Percentiles rank a stretch among this genome's conserved stretches.
These are phyloP conservation scores for Solanum lycopersicoides DNA, from an alignment of 257 asterid species.

Conservation along the genomic window DNA sequence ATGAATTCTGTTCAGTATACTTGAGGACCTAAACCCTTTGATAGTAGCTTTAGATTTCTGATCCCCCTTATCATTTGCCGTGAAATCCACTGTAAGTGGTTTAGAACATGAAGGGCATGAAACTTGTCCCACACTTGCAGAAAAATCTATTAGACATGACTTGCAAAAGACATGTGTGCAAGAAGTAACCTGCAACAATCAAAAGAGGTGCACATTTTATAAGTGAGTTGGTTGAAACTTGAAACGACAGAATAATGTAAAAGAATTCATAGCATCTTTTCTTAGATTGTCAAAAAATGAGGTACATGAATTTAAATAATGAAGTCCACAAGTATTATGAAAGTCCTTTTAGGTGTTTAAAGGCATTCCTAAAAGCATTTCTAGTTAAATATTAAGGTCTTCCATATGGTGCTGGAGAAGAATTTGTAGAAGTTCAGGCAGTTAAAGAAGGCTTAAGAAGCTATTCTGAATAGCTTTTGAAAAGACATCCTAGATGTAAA, in stretches of 20 bases:
- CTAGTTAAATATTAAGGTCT: not conserved
- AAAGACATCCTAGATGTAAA: not conserved
- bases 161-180: slow-evolving; percentile 84
- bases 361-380: not conserved
- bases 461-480: not conserved
- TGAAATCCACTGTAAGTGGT: slow-evolving; percentile 83
- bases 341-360: not conserved
- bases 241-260: not conserved
- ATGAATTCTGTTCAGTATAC: slow-evolving; percentile 75
- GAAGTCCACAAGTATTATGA: not conserved
- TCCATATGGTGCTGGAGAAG: not conserved
- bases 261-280: not conserved
- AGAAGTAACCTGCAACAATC: slow-evolving; percentile 57
- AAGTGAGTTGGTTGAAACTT: not conserved
- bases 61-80: slow-evolving; percentile 34
- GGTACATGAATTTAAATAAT: not conserved
- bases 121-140: slow-evolving; percentile 57
- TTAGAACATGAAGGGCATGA: slow-evolving; percentile 88
- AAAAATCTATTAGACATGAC: slow-evolving; percentile 65
- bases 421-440: not conserved
- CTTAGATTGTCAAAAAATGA: not conserved
- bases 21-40: slow-evolving; percentile 67
- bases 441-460: not conserved
- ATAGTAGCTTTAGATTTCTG: slow-evolving; percentile 40
- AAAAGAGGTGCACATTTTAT: not conserved